Conservation (phyloP, 345 rosid species). For the Triadica sebifera region DNA sequence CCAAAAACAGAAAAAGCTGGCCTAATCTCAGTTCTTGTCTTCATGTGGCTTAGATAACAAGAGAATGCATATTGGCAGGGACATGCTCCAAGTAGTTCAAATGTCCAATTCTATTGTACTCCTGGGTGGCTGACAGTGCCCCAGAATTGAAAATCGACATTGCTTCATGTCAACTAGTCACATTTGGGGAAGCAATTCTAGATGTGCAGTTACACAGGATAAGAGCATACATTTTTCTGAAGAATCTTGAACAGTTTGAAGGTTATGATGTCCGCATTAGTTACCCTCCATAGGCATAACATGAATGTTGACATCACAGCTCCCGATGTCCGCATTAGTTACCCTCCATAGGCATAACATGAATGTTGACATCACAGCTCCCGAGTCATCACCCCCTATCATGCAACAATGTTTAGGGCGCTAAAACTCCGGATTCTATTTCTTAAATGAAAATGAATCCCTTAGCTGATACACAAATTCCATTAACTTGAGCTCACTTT, state of each 20-base stretch:
- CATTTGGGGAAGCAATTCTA: too few species aligned
- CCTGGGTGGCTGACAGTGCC: neutral
- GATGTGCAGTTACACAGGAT: neutral
- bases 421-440: too few species aligned
- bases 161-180: neutral
- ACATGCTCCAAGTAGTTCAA: neutral
- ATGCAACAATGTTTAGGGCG: neutral
- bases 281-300: neutral
- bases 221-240: neutral
- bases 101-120: neutral
- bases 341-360: neutral
- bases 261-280: neutral
- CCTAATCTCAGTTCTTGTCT: neutral
- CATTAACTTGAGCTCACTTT: neutral
- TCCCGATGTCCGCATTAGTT: neutral
- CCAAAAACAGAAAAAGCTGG: neutral
- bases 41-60: neutral
- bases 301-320: neutral
- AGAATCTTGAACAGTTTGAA: neutral
- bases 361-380: neutral
- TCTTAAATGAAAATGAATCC: too few species aligned
- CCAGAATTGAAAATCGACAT: conserved; percentile 6
- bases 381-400: neutral
- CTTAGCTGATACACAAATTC: too few species aligned
- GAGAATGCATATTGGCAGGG: neutral